These are phyloP conservation scores for Beauveria varroae DNA, from an alignment of 2,329 filamentous ascomycete species.

Conservation along the genomic window DNA sequence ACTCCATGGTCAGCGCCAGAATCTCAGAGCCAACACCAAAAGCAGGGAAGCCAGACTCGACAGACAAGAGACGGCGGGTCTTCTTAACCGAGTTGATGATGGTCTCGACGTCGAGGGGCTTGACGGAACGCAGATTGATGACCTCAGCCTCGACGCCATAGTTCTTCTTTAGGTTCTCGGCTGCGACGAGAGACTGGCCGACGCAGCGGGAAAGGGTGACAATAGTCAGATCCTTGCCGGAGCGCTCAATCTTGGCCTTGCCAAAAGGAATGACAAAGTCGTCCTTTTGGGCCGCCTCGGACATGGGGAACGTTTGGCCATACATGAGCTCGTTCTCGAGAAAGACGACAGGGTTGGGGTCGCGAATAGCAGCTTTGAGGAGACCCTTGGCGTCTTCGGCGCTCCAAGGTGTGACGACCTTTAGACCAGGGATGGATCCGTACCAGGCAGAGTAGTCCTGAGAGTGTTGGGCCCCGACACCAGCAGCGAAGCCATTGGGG, in stretches of 20 bases:
- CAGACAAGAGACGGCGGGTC: conserved; percentile 82
- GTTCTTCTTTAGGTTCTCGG: conserved; percentile 88
- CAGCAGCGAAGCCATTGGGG: conserved; percentile 93
- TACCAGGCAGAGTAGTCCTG: conserved; percentile 99
- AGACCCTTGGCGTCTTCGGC: conserved; percentile 97
- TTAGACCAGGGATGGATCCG: conserved; percentile 92
- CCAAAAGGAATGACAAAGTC: conserved; percentile 97
- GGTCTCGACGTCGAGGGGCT: conserved; percentile 89
- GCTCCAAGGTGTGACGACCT: conserved; percentile 95
- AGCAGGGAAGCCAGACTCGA: conserved; percentile 94
- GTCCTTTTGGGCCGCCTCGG: conserved; percentile 87
- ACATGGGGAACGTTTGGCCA: conserved; percentile 93
- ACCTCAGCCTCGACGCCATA: conserved; percentile 95
- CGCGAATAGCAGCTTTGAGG: conserved; percentile 93
- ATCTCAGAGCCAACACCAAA: conserved; percentile 92
- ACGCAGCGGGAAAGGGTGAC: conserved; percentile 93
- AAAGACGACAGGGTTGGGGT: conserved; percentile 93
- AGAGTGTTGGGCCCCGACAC: conserved; percentile 95
- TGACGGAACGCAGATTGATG: conserved; percentile 95
- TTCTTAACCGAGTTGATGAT: conserved; percentile 99
- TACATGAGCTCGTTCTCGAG: conserved; percentile 89
- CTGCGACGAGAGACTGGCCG: conserved; percentile 80
- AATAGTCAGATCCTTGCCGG: conserved; percentile 92
- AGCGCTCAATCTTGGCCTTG: conserved; percentile 98
- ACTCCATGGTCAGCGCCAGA: conserved; percentile 91